Evolutionary conservation across 345 rosid species (phyloP), one percentile per base, ranked within the genome.

Genomic region (Aurinia saxatilis): DNA sequence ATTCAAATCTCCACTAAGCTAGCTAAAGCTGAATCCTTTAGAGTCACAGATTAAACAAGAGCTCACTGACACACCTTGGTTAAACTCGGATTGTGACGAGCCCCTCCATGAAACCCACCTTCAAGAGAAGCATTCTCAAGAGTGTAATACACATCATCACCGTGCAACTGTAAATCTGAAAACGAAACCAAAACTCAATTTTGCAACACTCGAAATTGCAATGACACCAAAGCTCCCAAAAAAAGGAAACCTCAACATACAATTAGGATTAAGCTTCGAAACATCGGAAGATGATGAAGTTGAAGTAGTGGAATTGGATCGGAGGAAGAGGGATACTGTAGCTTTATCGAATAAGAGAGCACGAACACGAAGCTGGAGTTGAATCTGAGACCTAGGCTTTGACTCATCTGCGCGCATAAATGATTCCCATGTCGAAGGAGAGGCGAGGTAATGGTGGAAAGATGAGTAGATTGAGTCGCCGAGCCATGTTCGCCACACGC

Each of bases 311-410:
- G n/a, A n/a, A n/a, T 75, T 62, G 45, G 82, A 73, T 13, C 80
- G 81, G 50, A 83, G 78, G 68, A 83, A 88, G 59, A 92, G 96
- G 5, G 95, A 67, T 54, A 65, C 73, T 23, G 76, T 56, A 66
- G 96, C 98, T 78, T 92, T 92, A 57, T 87, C 96, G 65, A 80
- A 92, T 34, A 89, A 67, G 47, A 92, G 98, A 45, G 98, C 96
- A 9, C 98, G 95, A 37, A 63, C 87, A 15, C 96, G 80, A 73
- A 92, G 93, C 78, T 84, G 98, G 62, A 91, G 85, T 1, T 84
- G 96, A 80, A 91, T 78, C 76, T 83, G 95, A 74, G 81, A 52
- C 87, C 77, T 88, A 56, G 98, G 66, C 60, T 81, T 85, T 53
- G 83, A 75, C 18, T 78, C 85, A 68, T 88, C 95, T 37, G 78